phyloP scores from a whole-genome alignment of 768 basidiomycete species.

The Tulasnella sp. region DNA sequence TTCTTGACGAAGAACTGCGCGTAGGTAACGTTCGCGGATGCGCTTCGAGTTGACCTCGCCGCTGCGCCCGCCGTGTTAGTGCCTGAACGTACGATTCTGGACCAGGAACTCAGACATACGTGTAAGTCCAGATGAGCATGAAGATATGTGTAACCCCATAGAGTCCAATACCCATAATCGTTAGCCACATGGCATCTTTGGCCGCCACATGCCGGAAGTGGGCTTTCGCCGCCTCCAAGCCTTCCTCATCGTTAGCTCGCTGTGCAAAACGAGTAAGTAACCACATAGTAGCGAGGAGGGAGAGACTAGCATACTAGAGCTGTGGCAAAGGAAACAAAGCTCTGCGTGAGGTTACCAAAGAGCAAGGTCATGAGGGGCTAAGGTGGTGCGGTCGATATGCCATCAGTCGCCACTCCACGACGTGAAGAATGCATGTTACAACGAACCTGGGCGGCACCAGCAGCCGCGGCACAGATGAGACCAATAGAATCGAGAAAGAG shows the following conservation, averaged over 20 bases:
- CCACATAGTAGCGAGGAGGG: neutral
- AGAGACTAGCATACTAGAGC: neutral
- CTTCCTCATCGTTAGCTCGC: neutral
- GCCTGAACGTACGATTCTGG: neutral
- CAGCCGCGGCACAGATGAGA: slow-evolving; percentile 45
- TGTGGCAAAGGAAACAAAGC: slow-evolving; percentile 38
- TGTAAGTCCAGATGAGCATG: slow-evolving; percentile 49
- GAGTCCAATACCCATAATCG: slow-evolving; percentile 46
- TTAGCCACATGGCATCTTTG: slow-evolving; percentile 40
- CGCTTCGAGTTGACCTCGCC: slow-evolving; percentile 48
- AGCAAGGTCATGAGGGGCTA: slow-evolving; percentile 43
- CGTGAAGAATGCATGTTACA: slow-evolving; percentile 37
- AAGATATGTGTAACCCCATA: slow-evolving; percentile 44
- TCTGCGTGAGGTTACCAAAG: slow-evolving; percentile 44
- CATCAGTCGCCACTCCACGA: neutral
- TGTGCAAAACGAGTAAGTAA: neutral
- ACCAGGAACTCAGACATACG: slow-evolving; percentile 30
- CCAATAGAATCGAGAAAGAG: slow-evolving; percentile 45
- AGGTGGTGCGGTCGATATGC: neutral
- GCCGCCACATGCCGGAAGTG: slow-evolving; percentile 34
- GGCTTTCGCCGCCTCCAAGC: neutral
- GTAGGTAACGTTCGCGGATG: slow-evolving; percentile 41
- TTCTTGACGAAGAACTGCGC: slow-evolving; percentile 46
- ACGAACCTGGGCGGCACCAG: slow-evolving; percentile 35
- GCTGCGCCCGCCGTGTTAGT: slow-evolving; percentile 40